Evolutionary conservation across 2,329 filamentous ascomycete genomes (phyloP).

Genomic region (Phyllosticta citribraziliensis): DNA sequence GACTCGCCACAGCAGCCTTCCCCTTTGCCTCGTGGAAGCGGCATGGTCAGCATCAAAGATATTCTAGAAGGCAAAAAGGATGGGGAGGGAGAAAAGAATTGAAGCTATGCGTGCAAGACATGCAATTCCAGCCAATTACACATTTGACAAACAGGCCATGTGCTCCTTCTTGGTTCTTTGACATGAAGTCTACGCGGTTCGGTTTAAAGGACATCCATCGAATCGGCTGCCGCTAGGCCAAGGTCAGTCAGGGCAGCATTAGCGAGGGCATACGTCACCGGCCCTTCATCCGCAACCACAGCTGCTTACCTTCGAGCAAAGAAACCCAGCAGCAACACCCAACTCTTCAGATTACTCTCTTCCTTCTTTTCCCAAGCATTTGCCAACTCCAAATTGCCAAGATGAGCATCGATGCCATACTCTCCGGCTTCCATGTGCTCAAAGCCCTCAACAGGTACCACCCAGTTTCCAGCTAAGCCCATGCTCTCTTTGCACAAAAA

Average conservation of each 20-base stretch:
- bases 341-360: too few relatives aligned
- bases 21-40: slow-evolving; percentile 74
- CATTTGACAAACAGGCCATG: neutral
- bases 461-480: neutral
- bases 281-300: neutral
- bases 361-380: neutral
- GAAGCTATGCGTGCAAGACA: neutral
- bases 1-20: slow-evolving; percentile 68
- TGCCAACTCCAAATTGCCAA: neutral
- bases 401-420: neutral
- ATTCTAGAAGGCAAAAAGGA: slow-evolving; percentile 43
- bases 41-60: slow-evolving; percentile 81
- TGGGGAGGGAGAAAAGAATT: neutral
- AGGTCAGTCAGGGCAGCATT: neutral
- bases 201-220: neutral
- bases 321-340: neutral
- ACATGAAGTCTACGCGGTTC: neutral
- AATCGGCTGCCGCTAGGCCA: neutral
- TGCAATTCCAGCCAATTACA: neutral
- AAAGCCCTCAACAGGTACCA: neutral
- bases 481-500: neutral
- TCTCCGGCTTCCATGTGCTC: neutral
- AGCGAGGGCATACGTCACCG: neutral
- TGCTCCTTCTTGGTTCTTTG: neutral
- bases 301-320: neutral